Evolutionary conservation across 1,284 basidiomycete genomes (phyloP).

Genomic region (Fomitopsis schrenkii): DNA sequence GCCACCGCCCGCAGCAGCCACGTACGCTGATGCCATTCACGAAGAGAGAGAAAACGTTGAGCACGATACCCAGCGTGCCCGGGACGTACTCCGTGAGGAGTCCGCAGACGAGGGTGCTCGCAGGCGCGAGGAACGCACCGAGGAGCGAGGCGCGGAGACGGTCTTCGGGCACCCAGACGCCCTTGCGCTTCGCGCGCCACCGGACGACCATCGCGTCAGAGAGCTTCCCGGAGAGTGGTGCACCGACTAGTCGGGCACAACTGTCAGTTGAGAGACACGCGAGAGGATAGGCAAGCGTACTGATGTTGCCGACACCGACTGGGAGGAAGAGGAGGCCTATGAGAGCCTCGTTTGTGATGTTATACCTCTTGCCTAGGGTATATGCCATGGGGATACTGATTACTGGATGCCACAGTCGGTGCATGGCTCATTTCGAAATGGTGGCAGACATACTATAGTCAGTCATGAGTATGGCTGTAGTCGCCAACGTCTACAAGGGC

Average conservation of each 20-base stretch:
- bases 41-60: constrained; percentile 38
- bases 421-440: too few species aligned
- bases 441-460: constrained; percentile 35
- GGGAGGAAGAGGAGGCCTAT: constrained; percentile 56
- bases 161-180: constrained; percentile 50
- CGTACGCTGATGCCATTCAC: constrained; percentile 43
- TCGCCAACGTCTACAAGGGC: constrained; percentile 35
- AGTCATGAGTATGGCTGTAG: constrained; percentile 34
- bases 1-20: constrained; percentile 4
- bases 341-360: constrained; percentile 49
- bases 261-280: not conserved
- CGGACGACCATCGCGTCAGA: constrained; percentile 46
- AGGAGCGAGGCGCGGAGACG: constrained; percentile 43
- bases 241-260: constrained; percentile 35
- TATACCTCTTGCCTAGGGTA: constrained; percentile 40
- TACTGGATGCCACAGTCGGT: constrained; percentile 19
- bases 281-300: constrained; percentile 27
- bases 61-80: constrained; percentile 30
- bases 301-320: constrained; percentile 52
- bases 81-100: constrained; percentile 28
- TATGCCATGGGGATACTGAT: constrained; percentile 36
- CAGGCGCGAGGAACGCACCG: constrained; percentile 36
- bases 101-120: constrained; percentile 27
- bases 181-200: constrained; percentile 41
- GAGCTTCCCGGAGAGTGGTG: constrained; percentile 42